Base-by-base conservation (phyloP, 2,329 filamentous ascomycete genomes). In the Talaromyces verruculosus region DNA sequence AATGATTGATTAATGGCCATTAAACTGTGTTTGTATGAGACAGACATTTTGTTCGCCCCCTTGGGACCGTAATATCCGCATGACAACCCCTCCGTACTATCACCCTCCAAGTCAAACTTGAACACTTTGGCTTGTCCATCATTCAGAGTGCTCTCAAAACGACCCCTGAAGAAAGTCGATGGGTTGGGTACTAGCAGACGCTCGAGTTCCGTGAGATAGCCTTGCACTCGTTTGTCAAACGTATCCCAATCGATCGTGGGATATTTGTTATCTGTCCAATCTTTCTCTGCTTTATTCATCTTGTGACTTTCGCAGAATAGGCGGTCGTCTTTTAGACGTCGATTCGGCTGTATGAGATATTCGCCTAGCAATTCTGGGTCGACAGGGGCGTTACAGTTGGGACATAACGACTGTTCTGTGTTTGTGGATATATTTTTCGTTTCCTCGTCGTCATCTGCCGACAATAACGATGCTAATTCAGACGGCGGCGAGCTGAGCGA, bases 21-120 rank as follows among this genome's bases (percentile, higher is more conserved):
- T 30, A 41, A n/a, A 58, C 28, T 49, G n/a, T 28, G 10, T 4
- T 22, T 30, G 33, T 33, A 19, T 33, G 63, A 37, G 47, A 64
- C 88, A 53, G 87, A 90, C 84, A 97, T 91, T 61, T 85, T 79
- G 59, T 86, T 86, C 61, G 90, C 83, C 1, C 93, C 93, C 22
- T 88, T 85, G 2, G 89, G 85, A 1, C 93, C 93, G 77, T 96
- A 97, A 77, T 96, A 97, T 0, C 93, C 93, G 10, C 91, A 90
- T 2, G 85, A 88, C 35, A 89, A 82, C 64, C 82, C 84, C 59
- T 84, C 82, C 33, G 86, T 79, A 4, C 73, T 74, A 64, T 74
- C 76, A n/a, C 71, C 77, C 65, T 74, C 76, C 22, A 79, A 72
- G 35, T 83, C 87, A 67, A 86, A 84, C 61, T 86, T 80, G 65